These are phyloP conservation scores for Malassezia brasiliensis DNA, from an alignment of 1,284 basidiomycete species.

Conservation along the genomic window DNA sequence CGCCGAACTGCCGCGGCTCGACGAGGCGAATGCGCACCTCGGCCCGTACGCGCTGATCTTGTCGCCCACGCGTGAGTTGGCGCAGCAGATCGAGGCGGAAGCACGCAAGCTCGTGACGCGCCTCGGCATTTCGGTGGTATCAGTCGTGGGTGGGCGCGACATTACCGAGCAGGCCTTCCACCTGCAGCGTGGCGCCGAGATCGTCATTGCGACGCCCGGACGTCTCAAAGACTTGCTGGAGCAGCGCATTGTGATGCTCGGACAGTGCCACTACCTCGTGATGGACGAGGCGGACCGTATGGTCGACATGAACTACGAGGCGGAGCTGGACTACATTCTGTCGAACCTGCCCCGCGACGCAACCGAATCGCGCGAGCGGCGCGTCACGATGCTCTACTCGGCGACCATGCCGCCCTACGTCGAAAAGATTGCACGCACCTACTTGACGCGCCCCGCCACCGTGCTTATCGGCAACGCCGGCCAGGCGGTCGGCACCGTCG, in stretches of 20 bases:
- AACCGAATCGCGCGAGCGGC: constrained; percentile 26
- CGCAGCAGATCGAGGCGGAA: constrained; percentile 91
- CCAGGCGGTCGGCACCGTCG: constrained; percentile 92
- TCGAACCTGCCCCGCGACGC: constrained; percentile 78
- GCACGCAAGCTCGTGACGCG: constrained; percentile 78
- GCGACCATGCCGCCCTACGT: constrained; percentile 97
- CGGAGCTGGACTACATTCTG: constrained; percentile 84
- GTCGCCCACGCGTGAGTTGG: constrained; percentile 91
- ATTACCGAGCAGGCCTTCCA: constrained; percentile 95
- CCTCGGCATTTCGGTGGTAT: constrained; percentile 82
- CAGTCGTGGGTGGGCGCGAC: constrained; percentile 87
- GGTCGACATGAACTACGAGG: constrained; percentile 95
- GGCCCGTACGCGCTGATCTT: constrained; percentile 89
- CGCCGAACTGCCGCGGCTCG: constrained; percentile 67
- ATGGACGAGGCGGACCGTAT: constrained; percentile 99
- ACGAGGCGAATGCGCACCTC: constrained; percentile 80
- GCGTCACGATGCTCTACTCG: constrained; percentile 67
- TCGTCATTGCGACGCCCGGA: constrained; percentile 95
- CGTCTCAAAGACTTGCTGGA: constrained; percentile 95
- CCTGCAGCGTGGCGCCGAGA: constrained; percentile 86
- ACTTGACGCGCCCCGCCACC: constrained; percentile 78
- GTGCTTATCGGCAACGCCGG: constrained; percentile 97
- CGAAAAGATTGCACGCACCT: constrained; percentile 84
- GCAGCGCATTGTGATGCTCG: constrained; percentile 83
- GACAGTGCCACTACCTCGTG: constrained; percentile 92